Conservation (phyloP, 2,329 filamentous ascomycete species). For the Aspergillus floridensis region DNA sequence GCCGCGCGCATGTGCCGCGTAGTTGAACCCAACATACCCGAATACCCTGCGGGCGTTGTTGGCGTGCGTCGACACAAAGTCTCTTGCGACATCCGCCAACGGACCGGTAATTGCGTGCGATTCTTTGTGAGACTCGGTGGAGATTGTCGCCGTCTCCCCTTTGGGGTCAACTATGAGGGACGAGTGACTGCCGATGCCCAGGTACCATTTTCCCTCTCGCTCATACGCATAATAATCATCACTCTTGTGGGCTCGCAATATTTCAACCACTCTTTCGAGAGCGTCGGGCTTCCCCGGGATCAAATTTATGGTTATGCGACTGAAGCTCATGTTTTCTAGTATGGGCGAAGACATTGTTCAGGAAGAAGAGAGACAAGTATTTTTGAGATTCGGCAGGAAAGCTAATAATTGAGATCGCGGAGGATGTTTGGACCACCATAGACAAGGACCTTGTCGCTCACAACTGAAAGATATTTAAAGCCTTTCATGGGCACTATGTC, state of each 20-base stretch:
- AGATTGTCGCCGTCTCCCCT: constrained; percentile 3
- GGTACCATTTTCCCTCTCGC: constrained; percentile 9
- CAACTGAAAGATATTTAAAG: too few relatives aligned
- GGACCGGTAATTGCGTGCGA: not conserved
- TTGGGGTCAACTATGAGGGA: constrained; percentile 12
- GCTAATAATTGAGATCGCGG: too few relatives aligned
- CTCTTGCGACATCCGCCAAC: constrained; percentile 1
- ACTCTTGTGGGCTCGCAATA: not conserved
- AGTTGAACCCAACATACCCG: constrained; percentile 19
- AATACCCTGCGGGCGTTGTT: constrained; percentile 6
- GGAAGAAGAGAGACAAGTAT: too few relatives aligned
- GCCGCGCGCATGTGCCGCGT: constrained; percentile 10
- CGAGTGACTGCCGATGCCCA: constrained; percentile 10
- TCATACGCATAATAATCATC: constrained; percentile 10
- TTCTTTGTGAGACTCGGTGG: not conserved
- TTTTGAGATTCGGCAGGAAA: too few relatives aligned
- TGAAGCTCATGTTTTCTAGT: not conserved
- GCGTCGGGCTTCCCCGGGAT: not conserved
- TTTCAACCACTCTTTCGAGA: not conserved
- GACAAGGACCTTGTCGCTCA: too few relatives aligned
- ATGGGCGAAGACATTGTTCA: not conserved
- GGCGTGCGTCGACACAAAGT: constrained; percentile 7
- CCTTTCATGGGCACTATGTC: too few relatives aligned
- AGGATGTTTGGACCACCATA: too few relatives aligned
- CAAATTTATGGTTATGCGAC: not conserved